Conservation (phyloP, 2,329 filamentous ascomycete genomes). For the Dactylonectria macrodidyma region DNA sequence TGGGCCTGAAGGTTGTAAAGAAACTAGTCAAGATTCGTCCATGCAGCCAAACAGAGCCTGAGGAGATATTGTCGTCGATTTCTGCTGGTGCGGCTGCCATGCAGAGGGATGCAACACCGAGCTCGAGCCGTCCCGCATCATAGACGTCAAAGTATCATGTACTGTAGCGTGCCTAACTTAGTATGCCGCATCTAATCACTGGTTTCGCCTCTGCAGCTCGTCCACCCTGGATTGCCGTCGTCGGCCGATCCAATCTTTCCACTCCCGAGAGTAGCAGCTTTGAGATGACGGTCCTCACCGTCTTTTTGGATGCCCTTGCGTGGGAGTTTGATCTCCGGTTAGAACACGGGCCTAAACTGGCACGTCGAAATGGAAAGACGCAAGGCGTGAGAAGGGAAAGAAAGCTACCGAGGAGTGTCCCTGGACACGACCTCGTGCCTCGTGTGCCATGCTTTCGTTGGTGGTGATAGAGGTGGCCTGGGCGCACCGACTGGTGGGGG, state of each 20-base stretch:
- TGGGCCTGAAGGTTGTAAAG: neutral
- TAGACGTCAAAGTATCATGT: constrained; percentile 21
- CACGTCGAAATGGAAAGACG: neutral
- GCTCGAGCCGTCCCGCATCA: neutral
- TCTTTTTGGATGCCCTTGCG: constrained; percentile 15
- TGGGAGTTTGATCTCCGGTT: constrained; percentile 16
- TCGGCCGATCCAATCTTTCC: constrained; percentile 13
- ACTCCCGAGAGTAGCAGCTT: constrained; percentile 8
- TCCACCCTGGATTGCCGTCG: constrained; percentile 8
- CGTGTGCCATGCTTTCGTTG: constrained; percentile 1
- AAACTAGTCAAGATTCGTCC: neutral
- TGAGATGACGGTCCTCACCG: constrained; percentile 23
- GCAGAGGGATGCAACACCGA: constrained; percentile 20
- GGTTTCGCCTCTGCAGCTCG: neutral
- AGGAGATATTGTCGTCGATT: constrained; percentile 17
- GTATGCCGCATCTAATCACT: constrained; percentile 22
- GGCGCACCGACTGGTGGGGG: constrained; percentile 21
- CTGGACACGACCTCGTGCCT: constrained; percentile 8
- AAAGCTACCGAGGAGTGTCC: neutral
- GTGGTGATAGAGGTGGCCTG: constrained; percentile 9
- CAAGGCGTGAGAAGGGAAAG: neutral
- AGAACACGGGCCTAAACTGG: neutral
- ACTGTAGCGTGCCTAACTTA: neutral
- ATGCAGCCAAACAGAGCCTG: constrained; percentile 10
- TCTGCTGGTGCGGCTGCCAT: constrained; percentile 28